phyloP scores from a whole-genome alignment of 192 early-diverging fungal species.

The Linnemannia elongata region DNA sequence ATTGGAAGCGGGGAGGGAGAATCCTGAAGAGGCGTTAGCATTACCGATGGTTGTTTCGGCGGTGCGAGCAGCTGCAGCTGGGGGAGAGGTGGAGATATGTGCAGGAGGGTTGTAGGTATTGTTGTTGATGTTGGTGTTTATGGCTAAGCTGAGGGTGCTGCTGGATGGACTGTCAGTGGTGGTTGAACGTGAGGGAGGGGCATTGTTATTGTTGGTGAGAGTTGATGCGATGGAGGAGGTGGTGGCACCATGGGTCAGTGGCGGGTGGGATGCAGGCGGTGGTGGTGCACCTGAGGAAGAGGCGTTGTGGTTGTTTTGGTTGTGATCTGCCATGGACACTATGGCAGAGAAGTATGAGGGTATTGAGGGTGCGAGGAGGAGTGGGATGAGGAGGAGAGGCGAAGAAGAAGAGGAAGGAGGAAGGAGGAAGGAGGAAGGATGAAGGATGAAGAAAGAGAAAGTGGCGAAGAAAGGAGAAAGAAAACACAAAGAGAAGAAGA shows the following conservation, averaged over 20 bases:
- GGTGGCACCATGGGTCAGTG: not conserved
- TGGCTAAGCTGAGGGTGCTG: not conserved
- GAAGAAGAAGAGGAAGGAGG: not conserved
- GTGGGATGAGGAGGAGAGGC: too few relatives aligned
- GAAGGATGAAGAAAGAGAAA: not conserved
- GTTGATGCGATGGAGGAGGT: not conserved
- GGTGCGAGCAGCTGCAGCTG: not conserved
- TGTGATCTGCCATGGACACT: conserved; percentile 8
- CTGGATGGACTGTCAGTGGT: not conserved
- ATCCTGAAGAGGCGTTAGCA: conserved; percentile 30
- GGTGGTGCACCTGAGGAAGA: not conserved
- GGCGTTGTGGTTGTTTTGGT: not conserved
- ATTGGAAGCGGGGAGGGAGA: conserved; percentile 34
- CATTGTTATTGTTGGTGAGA: not conserved
- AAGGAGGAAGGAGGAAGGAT: not conserved
- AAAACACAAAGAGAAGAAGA: not conserved
- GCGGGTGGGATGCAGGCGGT: not conserved
- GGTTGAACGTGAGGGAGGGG: not conserved
- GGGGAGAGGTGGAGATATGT: not conserved
- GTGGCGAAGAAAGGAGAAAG: not conserved
- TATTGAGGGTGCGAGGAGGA: too few relatives aligned
- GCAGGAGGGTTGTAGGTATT: not conserved
- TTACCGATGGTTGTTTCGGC: not conserved
- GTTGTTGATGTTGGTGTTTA: not conserved
- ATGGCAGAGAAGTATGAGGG: not conserved